Evolutionary conservation across 192 early-diverging fungal species (phyloP).

Genomic region (Coemansia sp.): DNA sequence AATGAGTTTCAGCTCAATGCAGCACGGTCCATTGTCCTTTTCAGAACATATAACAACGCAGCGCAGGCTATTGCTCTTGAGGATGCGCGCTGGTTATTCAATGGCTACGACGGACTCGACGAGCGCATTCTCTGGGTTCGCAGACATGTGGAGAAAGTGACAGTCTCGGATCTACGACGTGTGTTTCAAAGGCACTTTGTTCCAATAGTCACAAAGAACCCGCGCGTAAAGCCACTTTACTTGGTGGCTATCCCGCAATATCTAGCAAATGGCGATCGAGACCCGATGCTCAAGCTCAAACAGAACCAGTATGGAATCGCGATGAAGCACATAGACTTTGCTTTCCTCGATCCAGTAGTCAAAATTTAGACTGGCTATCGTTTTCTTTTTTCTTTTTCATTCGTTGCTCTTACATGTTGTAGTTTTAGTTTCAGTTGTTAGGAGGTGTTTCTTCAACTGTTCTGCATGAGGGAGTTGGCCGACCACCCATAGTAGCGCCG

Average conservation of each 20-base stretch:
- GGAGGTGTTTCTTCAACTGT: too few relatives aligned
- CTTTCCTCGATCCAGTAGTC: slow-evolving; percentile 33
- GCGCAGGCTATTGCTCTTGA: slow-evolving; percentile 26
- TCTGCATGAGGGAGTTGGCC: too few relatives aligned
- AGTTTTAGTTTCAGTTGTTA: too few relatives aligned
- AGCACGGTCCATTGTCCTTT: slow-evolving; percentile 30
- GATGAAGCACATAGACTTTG: slow-evolving; percentile 29
- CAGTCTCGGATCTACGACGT: slow-evolving; percentile 29
- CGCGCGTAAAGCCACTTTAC: slow-evolving; percentile 19
- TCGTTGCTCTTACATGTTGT: too few relatives aligned
- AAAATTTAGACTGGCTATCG: slow-evolving; percentile 4
- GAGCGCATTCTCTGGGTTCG: slow-evolving; percentile 38
- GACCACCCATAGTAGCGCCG: too few relatives aligned
- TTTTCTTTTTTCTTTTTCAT: not conserved
- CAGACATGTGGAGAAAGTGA: slow-evolving; percentile 36
- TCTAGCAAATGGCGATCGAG: slow-evolving; percentile 7
- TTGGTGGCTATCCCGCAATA: slow-evolving; percentile 39
- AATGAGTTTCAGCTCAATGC: slow-evolving; percentile 46
- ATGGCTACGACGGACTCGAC: slow-evolving; percentile 37
- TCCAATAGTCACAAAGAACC: slow-evolving; percentile 32
- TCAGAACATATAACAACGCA: slow-evolving; percentile 24
- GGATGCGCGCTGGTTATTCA: slow-evolving; percentile 30
- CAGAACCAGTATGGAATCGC: slow-evolving; percentile 31
- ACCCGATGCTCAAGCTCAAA: slow-evolving; percentile 23
- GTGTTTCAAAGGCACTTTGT: slow-evolving; percentile 30